Base-by-base conservation (phyloP, 129 eudicot genomes). In the Flaveria trinervia region DNA sequence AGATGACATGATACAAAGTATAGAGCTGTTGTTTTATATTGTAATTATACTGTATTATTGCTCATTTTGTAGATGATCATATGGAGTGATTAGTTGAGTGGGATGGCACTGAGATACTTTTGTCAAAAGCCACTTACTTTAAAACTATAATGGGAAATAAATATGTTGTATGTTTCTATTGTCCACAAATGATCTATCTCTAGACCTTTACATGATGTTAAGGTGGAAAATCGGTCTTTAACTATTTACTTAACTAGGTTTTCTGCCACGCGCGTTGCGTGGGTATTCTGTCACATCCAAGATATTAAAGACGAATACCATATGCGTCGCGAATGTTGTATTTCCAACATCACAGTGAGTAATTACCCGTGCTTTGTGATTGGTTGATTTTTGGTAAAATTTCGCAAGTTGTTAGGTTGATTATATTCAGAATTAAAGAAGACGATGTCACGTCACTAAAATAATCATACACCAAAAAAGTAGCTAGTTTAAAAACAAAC, bases 41-140 rank as follows among this genome's bases (percentile, higher is more conserved):
- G 67, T 16, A 52, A 15, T 12, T 50, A 8, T 50, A 50, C 8
- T 9, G 18, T 45, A 45, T 9, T 45, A 16, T 22, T 28, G 48
- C 10, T 45, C 50, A 45, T 45, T 45, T 45, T n/a, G 0, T n/a
- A 3, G 65, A 33, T 76, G n/a, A 18, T 23, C 26, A 23, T 30
- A 46, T 13, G 39, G 12, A 52, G 67, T 54, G 65, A 23, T 59
- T 60, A 44, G 54, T 60, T 74, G 78, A n/a, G 78, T 23, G 23
- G 77, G 43, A 43, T 43, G 15, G 78, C 78, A 74, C 78, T 26
- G 11, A 74, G 52, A 46, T 76, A 39, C 44, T 76, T 65, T 50
- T 0, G 28, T 76, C 66, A 52, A 76, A 76, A 65, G 73, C 74
- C 41, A 77, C 49, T 36, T 39, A 64, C 74, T 67, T 66, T 52